Evolutionary conservation across 148 eudicot species (phyloP), one percentile per base, ranked within the genome.

Genomic region (Limonium bicolor): DNA sequence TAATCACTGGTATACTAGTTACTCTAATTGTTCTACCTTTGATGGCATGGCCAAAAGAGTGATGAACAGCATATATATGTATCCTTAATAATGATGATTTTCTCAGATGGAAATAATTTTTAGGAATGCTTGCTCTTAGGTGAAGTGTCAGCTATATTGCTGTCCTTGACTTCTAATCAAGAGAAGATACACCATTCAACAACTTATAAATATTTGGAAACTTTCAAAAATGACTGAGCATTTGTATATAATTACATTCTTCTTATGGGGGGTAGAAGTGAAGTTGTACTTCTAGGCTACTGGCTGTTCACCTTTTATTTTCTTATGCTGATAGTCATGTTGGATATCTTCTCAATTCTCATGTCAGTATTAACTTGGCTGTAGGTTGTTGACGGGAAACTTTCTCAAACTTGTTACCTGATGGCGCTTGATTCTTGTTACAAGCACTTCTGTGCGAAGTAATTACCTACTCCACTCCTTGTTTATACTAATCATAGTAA

Each of bases 351-450:
- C 20, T 37, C 21, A 11, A 22, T 41, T 41, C 16, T 41, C 46
- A 22, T 21, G 14, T 6, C 21, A 22, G 11, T 41, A 27, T 21
- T 41, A 25, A 41, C 26, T 7, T n/a, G n/a, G n/a, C 13, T 44
- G 38, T 62, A 92, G 99, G 90, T 92, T 61, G 99, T 92, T 53
- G 95, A 92, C 61, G 99, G 95, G 30, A 92, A 92, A 77, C 80
- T 92, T 53, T 85, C 99, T 32, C 99, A 92, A 55, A 92, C 99
- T 54, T 92, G 99, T 50, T 85, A 85, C 64, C 88, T 92, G 38
- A 78, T 76, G 95, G 99, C 99, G 8, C 77, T 92, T 29, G 95
- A 92, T 67, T 67, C 95, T 52, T 92, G 99, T 67, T 92, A 92
- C 67, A 85, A 71, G 42, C 62, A 51, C 24, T 70, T 59, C 46